Evolutionary conservation across 768 basidiomycete species (phyloP), one percentile per base, ranked within the genome.

Genomic region (Naematelia encephala): DNA sequence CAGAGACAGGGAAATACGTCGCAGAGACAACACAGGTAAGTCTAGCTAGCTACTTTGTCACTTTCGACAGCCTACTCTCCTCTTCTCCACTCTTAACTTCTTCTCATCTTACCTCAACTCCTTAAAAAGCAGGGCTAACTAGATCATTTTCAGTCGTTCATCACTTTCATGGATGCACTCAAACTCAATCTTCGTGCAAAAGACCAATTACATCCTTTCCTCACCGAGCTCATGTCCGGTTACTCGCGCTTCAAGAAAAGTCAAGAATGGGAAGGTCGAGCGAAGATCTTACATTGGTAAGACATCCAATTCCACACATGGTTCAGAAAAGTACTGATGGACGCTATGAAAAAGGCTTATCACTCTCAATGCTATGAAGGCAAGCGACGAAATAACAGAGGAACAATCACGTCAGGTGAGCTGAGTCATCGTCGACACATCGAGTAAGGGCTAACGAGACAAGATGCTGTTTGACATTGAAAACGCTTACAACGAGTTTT

Each of bases 131-230:
- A n/a, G n/a, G n/a, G n/a, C n/a, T n/a, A n/a, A n/a, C n/a, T n/a
- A n/a, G n/a, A n/a, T n/a, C n/a, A n/a, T 8, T 39, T 39, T 16
- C 42, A 97, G 91, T 88, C 86, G 75, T 99, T 98, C 63, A 98
- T 99, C 65, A 98, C 94, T 0, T 93, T 98, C 65, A 96, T 98
- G 90, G 96, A 99, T 67, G 94, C 92, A 0, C 82, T 98, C 25
- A 93, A 92, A 72, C 81, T 98, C 51, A 86, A 88, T 10, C 80
- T 97, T 67, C 84, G 91, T n/a, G 94, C 96, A 2, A 99, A 97
- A 75, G 96, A 98, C 70, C 91, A 96, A 69, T 81, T 99, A 1
- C 93, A 98, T 75, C 92, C 93, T 0, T 85, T 96, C 60, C 75
- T 98, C 45, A 91, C 94, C 64, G 96, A 94, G 66, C 84, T 99